Percentiles rank a stretch among this genome's conserved stretches.
phyloP scores from a whole-genome alignment of 202 grass and related monocot species.

The Zizania palustris region DNA sequence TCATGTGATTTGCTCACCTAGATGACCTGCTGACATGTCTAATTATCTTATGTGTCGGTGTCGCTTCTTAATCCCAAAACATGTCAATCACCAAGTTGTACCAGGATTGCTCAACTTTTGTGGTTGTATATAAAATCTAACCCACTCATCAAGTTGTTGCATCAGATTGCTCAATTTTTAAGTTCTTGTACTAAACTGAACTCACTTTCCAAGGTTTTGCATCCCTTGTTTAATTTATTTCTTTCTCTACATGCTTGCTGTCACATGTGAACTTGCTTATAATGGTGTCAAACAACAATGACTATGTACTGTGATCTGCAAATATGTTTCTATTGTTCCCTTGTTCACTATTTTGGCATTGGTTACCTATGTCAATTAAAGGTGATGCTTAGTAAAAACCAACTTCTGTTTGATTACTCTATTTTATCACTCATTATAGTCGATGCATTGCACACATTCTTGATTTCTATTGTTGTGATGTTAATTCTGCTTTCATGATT shows the following conservation, averaged over 20 bases:
- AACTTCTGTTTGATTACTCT: too few relatives aligned
- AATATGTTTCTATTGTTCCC: slow-evolving; percentile 16
- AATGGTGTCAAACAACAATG: slow-evolving; percentile 23
- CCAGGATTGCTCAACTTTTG: neutral
- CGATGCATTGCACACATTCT: too few relatives aligned
- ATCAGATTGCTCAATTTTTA: neutral
- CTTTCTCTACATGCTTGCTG: slow-evolving; percentile 9
- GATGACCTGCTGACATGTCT: neutral
- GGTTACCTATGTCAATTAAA: neutral
- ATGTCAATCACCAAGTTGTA: neutral
- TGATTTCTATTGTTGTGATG: too few relatives aligned
- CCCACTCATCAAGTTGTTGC: neutral
- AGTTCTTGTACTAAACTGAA: neutral
- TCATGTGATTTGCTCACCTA: neutral
- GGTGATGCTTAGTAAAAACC: too few relatives aligned
- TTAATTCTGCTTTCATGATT: too few relatives aligned
- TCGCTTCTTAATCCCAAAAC: neutral
- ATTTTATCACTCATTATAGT: too few relatives aligned
- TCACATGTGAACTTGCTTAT: slow-evolving; percentile 27
- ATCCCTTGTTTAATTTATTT: slow-evolving; percentile 9
- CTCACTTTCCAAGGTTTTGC: neutral
- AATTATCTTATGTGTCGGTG: too few relatives aligned
- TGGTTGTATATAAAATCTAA: neutral
- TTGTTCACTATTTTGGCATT: slow-evolving; percentile 31
- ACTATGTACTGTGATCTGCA: slow-evolving; percentile 19